Evolutionary conservation across 805 yeast species (phyloP), one percentile per base, ranked within the genome.

Genomic region (Saccharomyces mikatae): DNA sequence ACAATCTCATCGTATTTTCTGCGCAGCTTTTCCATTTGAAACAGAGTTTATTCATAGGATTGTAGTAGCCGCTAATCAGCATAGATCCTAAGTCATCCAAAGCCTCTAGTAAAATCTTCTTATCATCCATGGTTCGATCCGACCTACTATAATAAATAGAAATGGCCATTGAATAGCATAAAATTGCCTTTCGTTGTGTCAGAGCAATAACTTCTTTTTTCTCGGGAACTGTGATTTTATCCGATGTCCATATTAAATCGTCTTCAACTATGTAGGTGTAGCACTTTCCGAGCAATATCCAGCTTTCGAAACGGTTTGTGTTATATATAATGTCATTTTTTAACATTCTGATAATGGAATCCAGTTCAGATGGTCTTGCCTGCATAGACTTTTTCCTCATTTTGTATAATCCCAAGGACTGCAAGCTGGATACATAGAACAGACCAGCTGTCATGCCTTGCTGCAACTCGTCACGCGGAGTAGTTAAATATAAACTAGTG

Each of bases 191-290:
- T 55, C 86, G 76, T 67, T 89, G 96, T 2, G 80, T 64, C 5
- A 76, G 69, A 0, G 90, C 89, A 0, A 89, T 85, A 0, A 71
- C 67, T 3, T 71, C 71, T 62, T 85, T 85, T 57, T 83, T 76
- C 5, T 86, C 94, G 0, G 75, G 64, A 0, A 79, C 75, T 51
- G 84, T 84, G 41, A 89, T 70, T 62, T 87, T 87, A 62, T 91
- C 97, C 0, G 96, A 83, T 0, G 92, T 87, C 95, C 96, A 89
- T n/a, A 88, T 82, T 54, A 94, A 70, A 58, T 89, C 96, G 67
- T 90, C 96, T 59, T 92, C 97, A 0, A 86, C 96, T 46, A 87
- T 72, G 54, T 76, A 83, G 0, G 90, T 84, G 60, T 79, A 90
- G 0, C 92, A 83, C 63, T 85, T 89, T 0, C 95, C 96, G 13